phyloP scores from a whole-genome alignment of 2,329 filamentous ascomycete species.

The Blumeria graminis region DNA sequence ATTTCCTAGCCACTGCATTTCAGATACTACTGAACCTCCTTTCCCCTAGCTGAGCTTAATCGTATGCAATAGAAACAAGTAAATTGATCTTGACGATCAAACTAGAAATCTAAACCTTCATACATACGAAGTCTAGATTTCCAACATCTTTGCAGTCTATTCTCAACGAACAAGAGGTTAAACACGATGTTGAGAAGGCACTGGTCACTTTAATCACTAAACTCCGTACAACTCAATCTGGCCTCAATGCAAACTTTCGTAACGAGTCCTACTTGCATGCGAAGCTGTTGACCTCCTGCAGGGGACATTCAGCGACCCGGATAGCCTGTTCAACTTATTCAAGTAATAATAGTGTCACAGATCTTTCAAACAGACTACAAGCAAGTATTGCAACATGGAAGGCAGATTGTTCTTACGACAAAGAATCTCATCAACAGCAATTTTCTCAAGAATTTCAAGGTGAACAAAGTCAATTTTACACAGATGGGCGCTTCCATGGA shows the following conservation, averaged over 20 bases:
- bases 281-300: background rate
- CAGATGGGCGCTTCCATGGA: background rate
- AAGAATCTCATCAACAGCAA: background rate
- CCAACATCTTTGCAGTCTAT: background rate
- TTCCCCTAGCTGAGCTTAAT: too few relatives aligned
- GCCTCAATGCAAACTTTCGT: background rate
- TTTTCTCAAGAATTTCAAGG: background rate
- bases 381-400: background rate
- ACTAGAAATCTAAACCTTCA: too few relatives aligned
- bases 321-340: background rate
- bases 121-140: too few relatives aligned
- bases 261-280: background rate
- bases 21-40: too few relatives aligned
- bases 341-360: background rate
- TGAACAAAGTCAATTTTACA: background rate
- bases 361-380: background rate
- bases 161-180: background rate
- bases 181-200: background rate
- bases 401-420: background rate
- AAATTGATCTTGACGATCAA: too few relatives aligned
- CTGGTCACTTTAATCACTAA: background rate
- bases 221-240: background rate
- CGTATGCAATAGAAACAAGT: too few relatives aligned
- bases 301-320: background rate
- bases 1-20: too few relatives aligned